Percentiles rank a stretch among this genome's conserved stretches.
phyloP scores from a whole-genome alignment of 2,329 filamentous ascomycete genomes.

The Neodidymelliopsis sp. region DNA sequence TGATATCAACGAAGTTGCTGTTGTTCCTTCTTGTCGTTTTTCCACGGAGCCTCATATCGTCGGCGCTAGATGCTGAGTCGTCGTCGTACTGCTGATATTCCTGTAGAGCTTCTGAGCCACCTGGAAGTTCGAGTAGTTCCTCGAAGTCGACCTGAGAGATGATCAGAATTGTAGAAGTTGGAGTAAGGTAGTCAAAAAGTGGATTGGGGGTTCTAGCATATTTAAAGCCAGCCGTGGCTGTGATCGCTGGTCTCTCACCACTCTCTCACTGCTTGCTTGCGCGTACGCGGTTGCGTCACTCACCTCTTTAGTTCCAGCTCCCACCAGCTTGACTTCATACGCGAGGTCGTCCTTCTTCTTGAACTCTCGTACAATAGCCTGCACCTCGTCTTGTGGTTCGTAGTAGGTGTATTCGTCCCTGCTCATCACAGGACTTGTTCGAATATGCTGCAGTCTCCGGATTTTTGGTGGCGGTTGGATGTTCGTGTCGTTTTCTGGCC shows the following conservation, averaged over 20 bases:
- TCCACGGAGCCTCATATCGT: slow-evolving; percentile 37
- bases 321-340: slow-evolving; percentile 54
- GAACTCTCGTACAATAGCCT: slow-evolving; percentile 51
- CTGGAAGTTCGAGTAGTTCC: slow-evolving; percentile 53
- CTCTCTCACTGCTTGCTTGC: slow-evolving; percentile 7
- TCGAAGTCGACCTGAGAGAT: slow-evolving; percentile 55
- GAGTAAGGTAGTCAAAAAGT: too few relatives aligned
- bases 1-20: slow-evolving; percentile 41
- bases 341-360: slow-evolving; percentile 39
- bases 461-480: slow-evolving; percentile 1
- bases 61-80: slow-evolving; percentile 20
- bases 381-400: slow-evolving; percentile 45
- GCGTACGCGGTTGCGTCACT: slow-evolving; percentile 26
- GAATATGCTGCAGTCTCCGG: slow-evolving; percentile 34
- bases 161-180: not conserved
- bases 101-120: slow-evolving; percentile 57
- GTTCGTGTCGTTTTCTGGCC: slow-evolving; percentile 1
- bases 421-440: slow-evolving; percentile 33
- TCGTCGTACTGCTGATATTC: slow-evolving; percentile 47
- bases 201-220: too few relatives aligned
- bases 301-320: slow-evolving; percentile 52
- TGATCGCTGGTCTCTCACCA: too few relatives aligned
- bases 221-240: too few relatives aligned
- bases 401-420: slow-evolving; percentile 46
- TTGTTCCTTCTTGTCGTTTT: slow-evolving; percentile 23